Conservation (phyloP, 345 rosid species). For the Gossypium anomalum region DNA sequence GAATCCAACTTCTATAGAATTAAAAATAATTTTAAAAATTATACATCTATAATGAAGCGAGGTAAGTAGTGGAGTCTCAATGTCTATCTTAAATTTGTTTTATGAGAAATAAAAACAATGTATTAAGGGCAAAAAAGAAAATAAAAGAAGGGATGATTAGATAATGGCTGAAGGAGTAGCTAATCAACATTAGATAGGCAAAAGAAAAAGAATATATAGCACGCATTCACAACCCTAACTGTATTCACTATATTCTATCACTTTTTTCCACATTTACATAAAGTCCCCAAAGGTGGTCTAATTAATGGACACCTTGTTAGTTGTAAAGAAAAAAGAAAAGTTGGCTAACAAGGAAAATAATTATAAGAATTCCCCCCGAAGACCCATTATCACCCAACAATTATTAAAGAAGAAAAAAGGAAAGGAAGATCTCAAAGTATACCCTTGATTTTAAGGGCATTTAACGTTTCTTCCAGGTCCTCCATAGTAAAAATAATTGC, state of each 20-base stretch:
- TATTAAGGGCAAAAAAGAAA: too few relatives aligned
- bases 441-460: constrained; percentile 52
- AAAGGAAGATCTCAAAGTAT: constrained; percentile 1
- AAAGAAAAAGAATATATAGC: too few relatives aligned
- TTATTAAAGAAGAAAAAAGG: constrained; percentile 10
- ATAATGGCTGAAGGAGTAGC: too few relatives aligned
- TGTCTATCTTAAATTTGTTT: too few relatives aligned
- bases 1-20: too few relatives aligned
- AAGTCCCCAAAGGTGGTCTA: constrained; percentile 26
- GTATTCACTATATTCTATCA: constrained; percentile 23
- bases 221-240: constrained; percentile 17
- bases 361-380: constrained; percentile 31
- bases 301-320: constrained; percentile 35
- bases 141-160: too few relatives aligned
- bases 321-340: constrained; percentile 5
- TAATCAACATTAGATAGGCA: too few relatives aligned
- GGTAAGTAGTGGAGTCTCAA: too few relatives aligned
- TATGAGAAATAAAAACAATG: too few relatives aligned
- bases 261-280: constrained; percentile 37
- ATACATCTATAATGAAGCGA: too few relatives aligned
- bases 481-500: constrained; percentile 87
- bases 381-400: constrained; percentile 35
- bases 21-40: too few relatives aligned
- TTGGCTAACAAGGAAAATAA: constrained; percentile 27
- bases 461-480: constrained; percentile 87